Conservation (phyloP, 208 protist genomes). For the Phytomonas serpens region DNA sequence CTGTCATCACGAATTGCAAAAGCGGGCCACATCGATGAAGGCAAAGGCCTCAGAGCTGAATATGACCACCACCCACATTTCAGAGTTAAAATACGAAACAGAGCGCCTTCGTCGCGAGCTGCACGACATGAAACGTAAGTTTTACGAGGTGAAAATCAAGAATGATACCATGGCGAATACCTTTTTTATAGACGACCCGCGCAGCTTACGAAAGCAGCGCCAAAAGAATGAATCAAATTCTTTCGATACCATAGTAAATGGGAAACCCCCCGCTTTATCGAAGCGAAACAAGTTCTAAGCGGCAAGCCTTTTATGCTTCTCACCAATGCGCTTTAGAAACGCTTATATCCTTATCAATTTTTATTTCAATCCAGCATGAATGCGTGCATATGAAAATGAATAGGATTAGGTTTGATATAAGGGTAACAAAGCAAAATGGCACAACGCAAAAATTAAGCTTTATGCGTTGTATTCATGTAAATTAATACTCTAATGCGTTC, state of each 20-base stretch:
- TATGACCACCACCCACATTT: constrained; percentile 75
- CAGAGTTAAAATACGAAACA: constrained; percentile 92
- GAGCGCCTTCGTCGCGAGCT: constrained; percentile 88
- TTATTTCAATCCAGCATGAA: not conserved
- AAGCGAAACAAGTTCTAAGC: not conserved
- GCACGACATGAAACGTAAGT: constrained; percentile 92
- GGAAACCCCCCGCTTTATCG: not conserved
- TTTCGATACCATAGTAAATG: not conserved
- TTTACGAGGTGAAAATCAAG: constrained; percentile 90
- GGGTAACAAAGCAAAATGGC: not conserved
- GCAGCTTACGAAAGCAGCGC: not conserved
- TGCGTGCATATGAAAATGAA: not conserved
- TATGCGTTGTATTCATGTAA: not conserved
- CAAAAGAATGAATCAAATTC: not conserved
- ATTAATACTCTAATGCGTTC: not conserved
- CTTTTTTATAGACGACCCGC: not conserved
- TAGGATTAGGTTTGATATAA: not conserved
- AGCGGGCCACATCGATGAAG: constrained; percentile 93
- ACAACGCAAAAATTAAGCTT: not conserved
- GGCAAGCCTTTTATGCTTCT: not conserved
- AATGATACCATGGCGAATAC: constrained; percentile 28
- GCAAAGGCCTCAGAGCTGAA: constrained; percentile 83
- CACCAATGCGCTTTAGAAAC: not conserved
- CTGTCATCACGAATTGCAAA: constrained; percentile 90
- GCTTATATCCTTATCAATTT: not conserved